A percentile compares a stretch with the other conserved stretches of the same genome.
Conservation (phyloP, 2,329 filamentous ascomycete genomes). For the Neoascochyta sp. region DNA sequence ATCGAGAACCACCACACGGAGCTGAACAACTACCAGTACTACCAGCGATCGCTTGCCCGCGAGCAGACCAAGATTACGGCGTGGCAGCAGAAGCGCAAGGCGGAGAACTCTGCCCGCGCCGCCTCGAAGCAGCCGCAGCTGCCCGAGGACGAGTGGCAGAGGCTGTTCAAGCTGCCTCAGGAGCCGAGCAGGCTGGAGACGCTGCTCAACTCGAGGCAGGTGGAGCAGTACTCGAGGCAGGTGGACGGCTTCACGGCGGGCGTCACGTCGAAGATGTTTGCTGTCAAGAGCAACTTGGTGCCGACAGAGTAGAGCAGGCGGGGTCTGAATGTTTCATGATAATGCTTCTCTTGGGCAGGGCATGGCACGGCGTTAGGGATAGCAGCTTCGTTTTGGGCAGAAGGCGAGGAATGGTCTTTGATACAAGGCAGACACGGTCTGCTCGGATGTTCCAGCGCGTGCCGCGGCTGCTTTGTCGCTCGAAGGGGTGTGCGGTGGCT, state of each 20-base stretch:
- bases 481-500: constrained; percentile 3
- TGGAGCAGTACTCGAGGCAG: constrained; percentile 96
- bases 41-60: constrained; percentile 86
- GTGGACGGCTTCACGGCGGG: constrained; percentile 92
- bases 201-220: constrained; percentile 91
- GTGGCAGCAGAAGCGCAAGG: constrained; percentile 96
- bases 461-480: constrained; percentile 5
- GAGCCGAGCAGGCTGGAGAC: constrained; percentile 91
- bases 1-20: constrained; percentile 98
- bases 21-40: constrained; percentile 98
- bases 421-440: constrained; percentile 12
- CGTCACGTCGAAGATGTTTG: constrained; percentile 96
- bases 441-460: constrained; percentile 4
- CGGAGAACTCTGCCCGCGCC: constrained; percentile 81
- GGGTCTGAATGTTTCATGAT: constrained; percentile 25
- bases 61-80: constrained; percentile 95
- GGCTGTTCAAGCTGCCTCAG: constrained; percentile 93
- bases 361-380: constrained; percentile 40
- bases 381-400: constrained; percentile 17
- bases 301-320: constrained; percentile 48
- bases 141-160: constrained; percentile 97
- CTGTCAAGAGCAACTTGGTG: constrained; percentile 69
- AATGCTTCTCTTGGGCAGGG: constrained; percentile 34
- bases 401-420: constrained; percentile 18
- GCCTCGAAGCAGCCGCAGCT: constrained; percentile 84